Conservation (phyloP, 495 filamentous ascomycete species). For the Rusavskia elegans region DNA sequence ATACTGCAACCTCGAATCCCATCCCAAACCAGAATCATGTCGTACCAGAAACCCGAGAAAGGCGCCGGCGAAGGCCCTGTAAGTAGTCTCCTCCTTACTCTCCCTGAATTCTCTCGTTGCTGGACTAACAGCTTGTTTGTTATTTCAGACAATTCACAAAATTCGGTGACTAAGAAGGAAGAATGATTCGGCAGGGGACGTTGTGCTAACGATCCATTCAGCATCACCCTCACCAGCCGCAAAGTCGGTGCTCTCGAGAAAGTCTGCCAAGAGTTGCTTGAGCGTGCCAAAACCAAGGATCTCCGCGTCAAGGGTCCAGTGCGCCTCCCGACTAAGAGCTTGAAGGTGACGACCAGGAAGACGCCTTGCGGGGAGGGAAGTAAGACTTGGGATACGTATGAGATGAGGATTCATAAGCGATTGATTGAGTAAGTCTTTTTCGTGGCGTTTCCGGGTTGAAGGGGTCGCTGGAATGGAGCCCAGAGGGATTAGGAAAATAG, state of each 20-base stretch:
- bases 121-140: not conserved
- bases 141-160: slow-evolving; percentile 75
- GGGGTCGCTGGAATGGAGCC: too few species aligned
- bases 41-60: slow-evolving; percentile 93
- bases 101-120: not conserved
- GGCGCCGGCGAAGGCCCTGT: slow-evolving; percentile 76
- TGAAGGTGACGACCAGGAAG: slow-evolving; percentile 91
- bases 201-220: too few species aligned
- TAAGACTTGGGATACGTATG: slow-evolving; percentile 98
- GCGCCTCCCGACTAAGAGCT: slow-evolving; percentile 92
- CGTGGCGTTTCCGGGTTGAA: not conserved
- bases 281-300: slow-evolving; percentile 96
- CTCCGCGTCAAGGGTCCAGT: slow-evolving; percentile 98
- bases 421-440: slow-evolving; percentile 61
- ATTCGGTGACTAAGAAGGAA: slow-evolving; percentile 32
- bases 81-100: slow-evolving; percentile 16
- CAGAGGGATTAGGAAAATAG: too few species aligned
- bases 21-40: slow-evolving; percentile 43
- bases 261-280: slow-evolving; percentile 94
- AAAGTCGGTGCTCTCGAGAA: slow-evolving; percentile 95
- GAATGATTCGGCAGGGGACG: too few species aligned
- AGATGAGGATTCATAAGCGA: slow-evolving; percentile 99
- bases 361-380: slow-evolving; percentile 98
- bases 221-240: slow-evolving; percentile 88
- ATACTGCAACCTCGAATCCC: not conserved